Conservation (phyloP, 192 early-diverging fungal genomes). For the Podila minutissima region DNA sequence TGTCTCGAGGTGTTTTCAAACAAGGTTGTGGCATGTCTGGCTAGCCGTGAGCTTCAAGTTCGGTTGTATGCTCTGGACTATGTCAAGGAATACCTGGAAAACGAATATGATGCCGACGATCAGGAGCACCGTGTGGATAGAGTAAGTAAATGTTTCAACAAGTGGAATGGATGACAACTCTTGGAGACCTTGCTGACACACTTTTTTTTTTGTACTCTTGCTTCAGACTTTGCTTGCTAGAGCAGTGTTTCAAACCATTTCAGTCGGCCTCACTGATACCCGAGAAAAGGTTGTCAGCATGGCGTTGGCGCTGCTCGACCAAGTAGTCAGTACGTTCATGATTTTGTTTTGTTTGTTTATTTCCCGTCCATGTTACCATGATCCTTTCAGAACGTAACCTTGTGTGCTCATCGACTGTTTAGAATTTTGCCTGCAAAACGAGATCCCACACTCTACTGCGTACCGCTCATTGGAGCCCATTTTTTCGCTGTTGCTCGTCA, state of each 20-base stretch:
- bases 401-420: constrained; percentile 2
- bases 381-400: too few species aligned
- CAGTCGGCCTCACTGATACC: constrained; percentile 59
- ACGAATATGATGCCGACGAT: constrained; percentile 32
- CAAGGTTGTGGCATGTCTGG: constrained; percentile 57
- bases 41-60: constrained; percentile 60
- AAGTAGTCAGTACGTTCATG: constrained; percentile 35
- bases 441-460: constrained; percentile 53
- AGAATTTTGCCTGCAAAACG: constrained; percentile 61
- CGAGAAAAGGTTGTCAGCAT: constrained; percentile 62
- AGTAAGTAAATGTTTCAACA: constrained; percentile 5
- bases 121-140: constrained; percentile 13
- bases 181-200: background rate
- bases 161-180: too few species aligned
- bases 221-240: constrained; percentile 51
- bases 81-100: constrained; percentile 54
- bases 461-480: constrained; percentile 60
- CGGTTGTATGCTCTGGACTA: constrained; percentile 65
- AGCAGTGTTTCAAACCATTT: constrained; percentile 61
- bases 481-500: constrained; percentile 59
- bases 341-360: background rate
- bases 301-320: constrained; percentile 61
- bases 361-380: background rate
- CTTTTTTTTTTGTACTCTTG: background rate
- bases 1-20: constrained; percentile 60